Evolutionary conservation across 306 rosid species (phyloP), one percentile per base, ranked within the genome.

Genomic region (Quercus aquifolioides): DNA sequence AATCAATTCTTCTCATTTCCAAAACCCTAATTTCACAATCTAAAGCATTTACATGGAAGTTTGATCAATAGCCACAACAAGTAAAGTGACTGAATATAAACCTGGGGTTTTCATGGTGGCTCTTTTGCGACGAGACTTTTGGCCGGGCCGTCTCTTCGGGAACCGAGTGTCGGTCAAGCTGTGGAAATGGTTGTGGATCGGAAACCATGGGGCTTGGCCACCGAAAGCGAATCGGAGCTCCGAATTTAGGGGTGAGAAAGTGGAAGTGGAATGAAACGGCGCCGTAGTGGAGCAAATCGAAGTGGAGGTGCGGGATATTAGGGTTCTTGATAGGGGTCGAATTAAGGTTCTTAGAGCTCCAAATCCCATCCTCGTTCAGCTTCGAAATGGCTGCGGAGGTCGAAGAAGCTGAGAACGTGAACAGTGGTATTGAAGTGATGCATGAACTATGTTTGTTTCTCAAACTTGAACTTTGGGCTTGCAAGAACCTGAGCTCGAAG

Each of bases 91-190:
- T 41, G 46, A 38, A 11, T 2, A 41, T 9, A 11, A 73, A 88
- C 99, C 99, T 71, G 90, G 79, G 2, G 98, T 96, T 84, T 75
- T 92, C 87, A 92, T 67, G 89, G 84, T 74, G 52, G 94, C 88
- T 80, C 98, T 88, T 83, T 91, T 95, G 57, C 94, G 92, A 65
- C 90, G 97, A 25, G 99, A 79, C 76, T 85, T 88, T 73, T 82
- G 82, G 3, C 82, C 55, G 35, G 99, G 97, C 3, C 99, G 87
- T 73, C 96, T 81, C 87, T 92, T 94, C 2, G 98, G 98, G 69
- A 84, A 84, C 46, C 92, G 92, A 65, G 98, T 82, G 17, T 95
- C 98, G 6, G 97, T 92, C 87, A 95, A 89, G 84, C 92, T 90
- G 85, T 90, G 90, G 23, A 92, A 82, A 78, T 83, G 89, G 77